A percentile compares a stretch with the other conserved stretches of the same genome.
Evolutionary conservation across 2,329 filamentous ascomycete species (phyloP).

Genomic region (Microdochium paspali): DNA sequence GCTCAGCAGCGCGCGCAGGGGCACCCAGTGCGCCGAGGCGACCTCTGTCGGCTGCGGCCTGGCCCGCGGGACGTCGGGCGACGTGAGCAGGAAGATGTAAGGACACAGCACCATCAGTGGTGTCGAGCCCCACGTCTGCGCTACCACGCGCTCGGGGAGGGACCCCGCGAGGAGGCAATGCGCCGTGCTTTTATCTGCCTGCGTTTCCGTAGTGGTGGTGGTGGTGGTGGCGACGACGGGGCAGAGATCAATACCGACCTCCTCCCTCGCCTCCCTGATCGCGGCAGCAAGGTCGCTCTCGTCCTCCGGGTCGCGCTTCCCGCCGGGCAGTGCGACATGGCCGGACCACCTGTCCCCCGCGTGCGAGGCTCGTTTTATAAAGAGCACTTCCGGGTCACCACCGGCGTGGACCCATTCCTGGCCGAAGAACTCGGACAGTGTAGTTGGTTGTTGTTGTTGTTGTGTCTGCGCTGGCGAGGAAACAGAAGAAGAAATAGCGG

Average conservation of each 20-base stretch:
- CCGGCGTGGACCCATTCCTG: slow-evolving; percentile 53
- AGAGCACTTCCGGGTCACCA: slow-evolving; percentile 58
- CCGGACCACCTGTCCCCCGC: slow-evolving; percentile 60
- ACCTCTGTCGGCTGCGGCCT: slow-evolving; percentile 60
- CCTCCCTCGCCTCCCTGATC: slow-evolving; percentile 54
- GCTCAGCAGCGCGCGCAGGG: slow-evolving; percentile 50
- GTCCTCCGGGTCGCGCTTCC: slow-evolving; percentile 57
- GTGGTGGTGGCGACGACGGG: not conserved
- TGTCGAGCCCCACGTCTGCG: slow-evolving; percentile 55
- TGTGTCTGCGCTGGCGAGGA: not conserved
- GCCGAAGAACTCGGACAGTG: slow-evolving; percentile 48
- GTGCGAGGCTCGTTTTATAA: slow-evolving; percentile 59
- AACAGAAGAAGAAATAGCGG: slow-evolving; percentile 1
- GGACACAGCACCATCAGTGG: slow-evolving; percentile 62
- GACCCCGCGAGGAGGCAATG: slow-evolving; percentile 45
- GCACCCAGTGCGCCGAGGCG: slow-evolving; percentile 60
- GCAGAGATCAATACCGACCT: slow-evolving; percentile 52
- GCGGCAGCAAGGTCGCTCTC: slow-evolving; percentile 52
- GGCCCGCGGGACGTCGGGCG: slow-evolving; percentile 43
- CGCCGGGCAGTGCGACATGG: slow-evolving; percentile 60
- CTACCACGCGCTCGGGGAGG: slow-evolving; percentile 56
- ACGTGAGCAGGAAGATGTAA: slow-evolving; percentile 55
- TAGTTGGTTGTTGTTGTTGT: not conserved
- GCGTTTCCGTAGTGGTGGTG: slow-evolving; percentile 16
- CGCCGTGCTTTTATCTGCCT: no score